Conservation (phyloP, 257 asterid species). For the Solanum tacnaense region DNA sequence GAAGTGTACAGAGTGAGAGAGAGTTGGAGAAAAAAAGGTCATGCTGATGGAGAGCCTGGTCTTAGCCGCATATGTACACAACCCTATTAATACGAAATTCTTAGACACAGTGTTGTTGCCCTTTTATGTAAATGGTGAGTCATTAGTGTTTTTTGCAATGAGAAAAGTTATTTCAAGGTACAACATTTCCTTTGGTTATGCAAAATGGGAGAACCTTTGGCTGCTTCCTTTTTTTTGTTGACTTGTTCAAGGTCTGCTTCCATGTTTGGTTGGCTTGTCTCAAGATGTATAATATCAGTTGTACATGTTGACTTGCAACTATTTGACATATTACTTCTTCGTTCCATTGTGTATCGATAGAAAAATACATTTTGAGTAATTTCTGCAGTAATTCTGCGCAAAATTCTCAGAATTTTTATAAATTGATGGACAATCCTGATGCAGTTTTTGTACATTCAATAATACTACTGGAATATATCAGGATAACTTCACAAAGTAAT, state of each 20-base stretch:
- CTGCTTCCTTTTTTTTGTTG: neutral
- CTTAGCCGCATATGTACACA: constrained; percentile 18
- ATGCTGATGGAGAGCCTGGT: constrained; percentile 20
- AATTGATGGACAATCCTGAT: neutral
- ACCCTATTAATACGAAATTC: neutral
- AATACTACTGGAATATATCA: neutral
- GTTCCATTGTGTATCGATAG: neutral
- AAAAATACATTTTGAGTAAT: neutral
- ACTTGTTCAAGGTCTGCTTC: neutral
- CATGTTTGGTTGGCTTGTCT: neutral
- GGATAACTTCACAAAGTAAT: neutral
- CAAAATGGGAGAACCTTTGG: neutral
- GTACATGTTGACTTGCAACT: neutral
- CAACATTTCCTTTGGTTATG: neutral
- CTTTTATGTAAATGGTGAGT: neutral
- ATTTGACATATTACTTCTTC: neutral
- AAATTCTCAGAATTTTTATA: neutral
- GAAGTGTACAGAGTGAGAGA: constrained; percentile 27
- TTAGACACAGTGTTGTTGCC: neutral
- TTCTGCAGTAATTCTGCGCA: neutral
- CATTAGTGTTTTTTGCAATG: neutral
- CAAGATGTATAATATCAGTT: neutral
- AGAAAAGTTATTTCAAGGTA: neutral
- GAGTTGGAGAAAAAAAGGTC: constrained; percentile 12
- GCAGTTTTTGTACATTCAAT: neutral